Base-by-base conservation (phyloP, 192 early-diverging fungal genomes). In the Entrophospora sp. region DNA sequence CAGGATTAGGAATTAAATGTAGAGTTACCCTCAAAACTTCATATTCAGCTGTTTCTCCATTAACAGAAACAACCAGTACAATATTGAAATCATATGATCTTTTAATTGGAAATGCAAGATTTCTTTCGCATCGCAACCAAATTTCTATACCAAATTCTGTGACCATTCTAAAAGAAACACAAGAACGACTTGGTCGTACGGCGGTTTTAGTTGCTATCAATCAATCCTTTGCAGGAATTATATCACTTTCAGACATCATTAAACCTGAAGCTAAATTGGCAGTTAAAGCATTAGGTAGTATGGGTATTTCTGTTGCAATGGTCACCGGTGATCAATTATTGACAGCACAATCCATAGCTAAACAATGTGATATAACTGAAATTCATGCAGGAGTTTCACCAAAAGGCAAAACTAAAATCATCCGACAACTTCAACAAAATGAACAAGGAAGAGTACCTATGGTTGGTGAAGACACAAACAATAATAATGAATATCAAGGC, bases 381-480 rank as follows among this genome's bases (percentile, higher is more conserved):
- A 85, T 98, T 13, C 85, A 96, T 69, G 94, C 96, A 2, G 91
- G 91, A 14, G 84, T 96, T 2, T 89, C 91, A 18, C 96, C 96
- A 0, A 82, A 83, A 7, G 96, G 93, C 44, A 98, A 98, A 77
- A 88, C 84, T 0, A 72, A 79, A 1, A 82, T 98, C 27, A 82
- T 98, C 1, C 71, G 77, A 53, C 68, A 71, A 16, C 69, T 97
- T 77, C 92, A 95, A 14, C 71, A 79, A 12, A 66, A 68, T 3
- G 67, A 3, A 43, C 66, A 48, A 44, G 58, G 58, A n/a, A n/a
- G n/a, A n/a, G n/a, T n/a, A n/a, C n/a, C n/a, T n/a, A n/a, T n/a
- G n/a, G n/a, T n/a, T n/a, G n/a, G n/a, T n/a, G n/a, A n/a, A n/a
- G n/a, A n/a, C n/a, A n/a, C n/a, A n/a, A n/a, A n/a, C n/a, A n/a